A percentile compares a stretch with the other conserved stretches of the same genome.
Conservation (phyloP, 148 eudicot species). For the Rheum nobile region DNA sequence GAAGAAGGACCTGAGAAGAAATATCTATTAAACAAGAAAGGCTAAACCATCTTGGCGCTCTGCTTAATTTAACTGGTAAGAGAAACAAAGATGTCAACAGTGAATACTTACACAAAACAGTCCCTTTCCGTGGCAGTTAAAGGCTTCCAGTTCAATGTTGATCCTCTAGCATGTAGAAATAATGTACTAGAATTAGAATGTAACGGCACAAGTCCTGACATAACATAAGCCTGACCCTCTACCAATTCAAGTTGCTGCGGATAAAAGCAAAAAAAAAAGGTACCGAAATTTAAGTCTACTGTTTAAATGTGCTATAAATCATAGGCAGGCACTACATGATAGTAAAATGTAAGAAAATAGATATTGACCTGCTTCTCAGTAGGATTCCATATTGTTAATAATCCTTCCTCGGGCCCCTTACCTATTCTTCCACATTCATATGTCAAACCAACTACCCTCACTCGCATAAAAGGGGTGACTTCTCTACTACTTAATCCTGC, state of each 20-base stretch:
- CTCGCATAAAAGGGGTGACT: conserved; percentile 76
- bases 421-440: conserved; percentile 15
- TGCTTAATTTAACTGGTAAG: background rate
- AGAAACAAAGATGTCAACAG: background rate
- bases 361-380: conserved; percentile 59
- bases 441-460: conserved; percentile 66
- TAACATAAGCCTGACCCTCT: conserved; percentile 74
- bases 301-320: background rate
- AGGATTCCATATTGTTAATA: conserved; percentile 92
- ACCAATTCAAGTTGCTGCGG: conserved; percentile 51
- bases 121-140: conserved; percentile 34
- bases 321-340: background rate
- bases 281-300: background rate
- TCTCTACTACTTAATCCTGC: conserved; percentile 68
- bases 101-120: conserved; percentile 44
- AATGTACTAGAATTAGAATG: conserved; percentile 46
- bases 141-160: conserved; percentile 58
- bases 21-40: background rate
- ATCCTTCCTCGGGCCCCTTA: conserved; percentile 35
- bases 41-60: background rate
- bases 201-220: conserved; percentile 59
- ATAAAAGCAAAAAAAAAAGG: background rate
- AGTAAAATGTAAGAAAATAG: background rate
- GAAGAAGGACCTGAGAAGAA: conserved; percentile 54
- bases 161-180: conserved; percentile 73